A percentile compares a stretch with the other conserved stretches of the same genome.
These are phyloP conservation scores for Acacia melanoxylon DNA, from an alignment of 306 rosid genomes.

Conservation along the genomic window DNA sequence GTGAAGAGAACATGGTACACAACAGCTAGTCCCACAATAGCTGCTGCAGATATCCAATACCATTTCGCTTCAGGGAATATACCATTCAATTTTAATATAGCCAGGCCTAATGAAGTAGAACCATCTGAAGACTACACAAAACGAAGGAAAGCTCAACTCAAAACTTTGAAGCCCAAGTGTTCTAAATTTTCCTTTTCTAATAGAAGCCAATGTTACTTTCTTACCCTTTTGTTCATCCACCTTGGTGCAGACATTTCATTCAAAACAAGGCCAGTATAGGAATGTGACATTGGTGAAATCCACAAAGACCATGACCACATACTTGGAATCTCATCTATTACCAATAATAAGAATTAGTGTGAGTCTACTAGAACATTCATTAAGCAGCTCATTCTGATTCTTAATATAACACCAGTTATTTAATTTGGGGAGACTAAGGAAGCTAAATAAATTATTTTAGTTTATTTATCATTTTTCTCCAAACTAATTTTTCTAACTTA, in stretches of 20 bases:
- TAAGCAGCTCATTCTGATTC: neutral
- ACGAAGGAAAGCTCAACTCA: neutral
- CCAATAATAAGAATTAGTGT: slow-evolving; percentile 9
- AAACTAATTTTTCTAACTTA: too few species aligned
- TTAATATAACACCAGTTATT: too few species aligned
- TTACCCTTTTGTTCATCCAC: slow-evolving; percentile 54
- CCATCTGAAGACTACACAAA: slow-evolving; percentile 34
- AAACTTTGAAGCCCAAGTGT: slow-evolving; percentile 5
- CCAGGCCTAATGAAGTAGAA: slow-evolving; percentile 28
- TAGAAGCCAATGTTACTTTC: slow-evolving; percentile 27
- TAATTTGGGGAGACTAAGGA: too few species aligned
- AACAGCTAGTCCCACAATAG: slow-evolving; percentile 47
- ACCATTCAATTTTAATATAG: slow-evolving; percentile 25
- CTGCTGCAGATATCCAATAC: slow-evolving; percentile 57
- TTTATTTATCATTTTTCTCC: too few species aligned
- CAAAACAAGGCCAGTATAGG: slow-evolving; percentile 60
- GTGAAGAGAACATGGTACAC: slow-evolving; percentile 53
- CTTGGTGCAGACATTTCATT: slow-evolving; percentile 62
- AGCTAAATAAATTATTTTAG: too few species aligned
- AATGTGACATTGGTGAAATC: slow-evolving; percentile 66
- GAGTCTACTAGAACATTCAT: neutral
- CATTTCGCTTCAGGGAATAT: slow-evolving; percentile 18
- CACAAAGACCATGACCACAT: slow-evolving; percentile 72
- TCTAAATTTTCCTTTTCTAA: neutral
- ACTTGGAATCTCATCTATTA: slow-evolving; percentile 52